These are phyloP conservation scores for Pinus taeda DNA, from an alignment of 75 land plant species.

Conservation along the genomic window DNA sequence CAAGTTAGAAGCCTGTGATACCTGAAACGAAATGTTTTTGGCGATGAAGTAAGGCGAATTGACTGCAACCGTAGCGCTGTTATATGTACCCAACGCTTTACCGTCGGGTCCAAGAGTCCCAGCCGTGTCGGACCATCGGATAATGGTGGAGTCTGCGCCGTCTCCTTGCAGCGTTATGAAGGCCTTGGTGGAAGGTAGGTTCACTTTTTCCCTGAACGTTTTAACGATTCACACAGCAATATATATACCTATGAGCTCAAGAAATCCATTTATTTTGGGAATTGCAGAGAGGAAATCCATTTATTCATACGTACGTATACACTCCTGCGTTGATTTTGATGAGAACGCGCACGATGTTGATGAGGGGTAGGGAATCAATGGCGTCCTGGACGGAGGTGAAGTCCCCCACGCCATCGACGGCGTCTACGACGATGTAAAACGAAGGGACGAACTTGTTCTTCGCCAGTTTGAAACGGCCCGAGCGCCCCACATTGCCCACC, in stretches of 20 bases:
- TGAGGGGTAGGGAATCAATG: conserved; percentile 68
- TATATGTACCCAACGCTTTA: conserved; percentile 67
- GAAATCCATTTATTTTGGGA: too few relatives aligned
- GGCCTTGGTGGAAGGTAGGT: conserved; percentile 51
- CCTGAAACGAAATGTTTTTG: conserved; percentile 78
- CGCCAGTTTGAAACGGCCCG: conserved; percentile 19
- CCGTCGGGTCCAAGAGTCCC: conserved; percentile 56
- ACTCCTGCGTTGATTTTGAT: conserved; percentile 78
- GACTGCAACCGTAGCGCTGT: conserved; percentile 85
- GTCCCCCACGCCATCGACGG: conserved; percentile 58
- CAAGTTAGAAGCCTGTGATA: background rate
- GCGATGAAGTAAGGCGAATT: conserved; percentile 84
- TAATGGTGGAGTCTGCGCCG: conserved; percentile 67
- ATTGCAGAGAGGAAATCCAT: too few relatives aligned
- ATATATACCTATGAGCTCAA: too few relatives aligned
- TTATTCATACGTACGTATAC: conserved; percentile 49
- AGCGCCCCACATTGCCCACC: conserved; percentile 37
- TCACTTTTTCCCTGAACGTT: conserved; percentile 76
- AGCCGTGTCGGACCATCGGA: conserved; percentile 79
- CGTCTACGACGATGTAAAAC: conserved; percentile 48
- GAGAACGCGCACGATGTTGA: conserved; percentile 60
- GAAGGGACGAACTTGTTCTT: conserved; percentile 63
- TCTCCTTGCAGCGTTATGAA: conserved; percentile 78
- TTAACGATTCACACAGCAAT: background rate
- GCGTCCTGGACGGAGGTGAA: conserved; percentile 75